A percentile compares a stretch with the other conserved stretches of the same genome.
Evolutionary conservation across 23 red algal genomes (phyloP).

Genomic region (Agarophyton chilense): DNA sequence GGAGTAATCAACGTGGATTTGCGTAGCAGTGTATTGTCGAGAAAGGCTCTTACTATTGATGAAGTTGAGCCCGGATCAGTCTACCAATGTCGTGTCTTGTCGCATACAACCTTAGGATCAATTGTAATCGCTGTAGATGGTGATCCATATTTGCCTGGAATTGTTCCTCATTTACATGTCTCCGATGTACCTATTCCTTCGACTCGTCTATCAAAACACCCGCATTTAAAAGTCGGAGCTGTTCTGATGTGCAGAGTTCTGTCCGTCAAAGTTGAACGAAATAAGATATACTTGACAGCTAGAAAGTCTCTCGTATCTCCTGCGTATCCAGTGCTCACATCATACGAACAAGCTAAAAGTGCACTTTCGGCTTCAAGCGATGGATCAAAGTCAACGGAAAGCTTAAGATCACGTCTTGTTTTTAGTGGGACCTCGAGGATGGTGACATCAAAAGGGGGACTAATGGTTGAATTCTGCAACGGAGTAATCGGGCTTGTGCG

Average conservation of each 20-base stretch:
- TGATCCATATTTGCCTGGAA: slow-evolving; percentile 47
- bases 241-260: slow-evolving; percentile 35
- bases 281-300: slow-evolving; percentile 40
- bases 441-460: slow-evolving; percentile 11
- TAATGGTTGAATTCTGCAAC: slow-evolving; percentile 52
- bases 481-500: slow-evolving; percentile 38
- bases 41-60: slow-evolving; percentile 66
- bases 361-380: neutral
- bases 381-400: neutral
- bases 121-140: slow-evolving; percentile 62
- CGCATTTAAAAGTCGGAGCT: slow-evolving; percentile 43
- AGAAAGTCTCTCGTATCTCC: slow-evolving; percentile 40
- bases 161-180: slow-evolving; percentile 43
- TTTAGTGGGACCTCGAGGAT: slow-evolving; percentile 38
- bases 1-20: slow-evolving; percentile 77
- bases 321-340: slow-evolving; percentile 19
- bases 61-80: slow-evolving; percentile 52
- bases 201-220: slow-evolving; percentile 21
- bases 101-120: slow-evolving; percentile 40
- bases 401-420: neutral
- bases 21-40: slow-evolving; percentile 51
- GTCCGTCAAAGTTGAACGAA: slow-evolving; percentile 34
- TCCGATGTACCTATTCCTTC: slow-evolving; percentile 53
- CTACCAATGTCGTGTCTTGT: slow-evolving; percentile 37
- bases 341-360: slow-evolving; percentile 28